These are phyloP conservation scores for Protomyces inundatus DNA, from an alignment of 1,139 yeast species.

Conservation along the genomic window DNA sequence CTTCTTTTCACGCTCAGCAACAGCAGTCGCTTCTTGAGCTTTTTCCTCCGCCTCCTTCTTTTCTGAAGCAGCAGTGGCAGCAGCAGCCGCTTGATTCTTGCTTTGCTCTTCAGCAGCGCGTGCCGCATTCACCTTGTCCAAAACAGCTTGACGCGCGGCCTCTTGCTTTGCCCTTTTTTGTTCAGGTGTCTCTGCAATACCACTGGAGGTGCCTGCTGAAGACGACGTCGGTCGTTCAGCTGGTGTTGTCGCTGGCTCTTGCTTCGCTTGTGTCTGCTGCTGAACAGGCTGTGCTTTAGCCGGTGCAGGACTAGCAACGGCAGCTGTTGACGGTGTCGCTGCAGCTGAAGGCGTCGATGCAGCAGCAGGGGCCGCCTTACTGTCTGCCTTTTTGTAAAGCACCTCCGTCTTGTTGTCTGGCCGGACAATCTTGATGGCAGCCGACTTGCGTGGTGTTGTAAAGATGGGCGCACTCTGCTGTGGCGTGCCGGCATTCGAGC, in stretches of 20 bases:
- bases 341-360: not conserved
- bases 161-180: slow-evolving; percentile 18
- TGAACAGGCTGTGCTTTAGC: slow-evolving; percentile 11
- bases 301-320: not conserved
- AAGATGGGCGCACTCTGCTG: slow-evolving; percentile 2
- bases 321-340: not conserved
- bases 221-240: slow-evolving; percentile 22
- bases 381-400: slow-evolving; percentile 28
- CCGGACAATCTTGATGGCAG: slow-evolving; percentile 33
- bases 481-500: slow-evolving; percentile 1
- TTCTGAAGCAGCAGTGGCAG: slow-evolving; percentile 28
- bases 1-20: slow-evolving; percentile 30
- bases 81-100: not conserved
- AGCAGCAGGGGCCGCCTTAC: slow-evolving; percentile 17
- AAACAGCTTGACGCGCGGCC: slow-evolving; percentile 13
- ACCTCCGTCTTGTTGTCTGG: slow-evolving; percentile 34
- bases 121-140: slow-evolving; percentile 13
- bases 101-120: slow-evolving; percentile 8
- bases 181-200: slow-evolving; percentile 9
- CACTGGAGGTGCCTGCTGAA: slow-evolving; percentile 17
- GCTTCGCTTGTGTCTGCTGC: not conserved
- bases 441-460: slow-evolving; percentile 28
- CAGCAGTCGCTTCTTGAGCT: slow-evolving; percentile 33
- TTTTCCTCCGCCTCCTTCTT: slow-evolving; percentile 31
- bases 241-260: not conserved